phyloP scores from a whole-genome alignment of 176 grass and related monocot genomes.

The Elaeis guineensis region DNA sequence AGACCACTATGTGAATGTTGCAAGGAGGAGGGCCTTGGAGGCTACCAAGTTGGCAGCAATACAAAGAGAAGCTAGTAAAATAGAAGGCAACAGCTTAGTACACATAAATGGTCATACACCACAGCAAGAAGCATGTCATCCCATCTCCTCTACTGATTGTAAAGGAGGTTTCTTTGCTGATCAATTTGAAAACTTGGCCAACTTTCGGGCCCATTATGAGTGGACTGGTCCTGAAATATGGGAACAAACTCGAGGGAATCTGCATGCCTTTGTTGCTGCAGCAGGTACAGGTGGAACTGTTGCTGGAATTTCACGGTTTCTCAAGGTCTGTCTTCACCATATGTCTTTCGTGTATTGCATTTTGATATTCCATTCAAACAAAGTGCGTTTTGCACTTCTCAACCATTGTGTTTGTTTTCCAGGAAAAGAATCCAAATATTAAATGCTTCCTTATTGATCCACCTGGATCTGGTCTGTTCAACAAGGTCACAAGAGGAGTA shows the following conservation, averaged over 20 bases:
- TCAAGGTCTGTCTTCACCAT: constrained; percentile 53
- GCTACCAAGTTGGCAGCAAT: constrained; percentile 33
- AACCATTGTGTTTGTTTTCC: constrained; percentile 3
- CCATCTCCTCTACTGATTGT: constrained; percentile 24
- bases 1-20: constrained; percentile 93
- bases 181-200: constrained; percentile 95
- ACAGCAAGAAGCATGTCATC: constrained; percentile 2
- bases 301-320: constrained; percentile 81
- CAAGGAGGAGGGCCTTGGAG: constrained; percentile 79
- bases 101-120: constrained; percentile 20
- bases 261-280: constrained; percentile 81
- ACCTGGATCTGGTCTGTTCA: constrained; percentile 85
- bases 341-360: constrained; percentile 12
- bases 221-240: constrained; percentile 98
- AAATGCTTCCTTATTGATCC: constrained; percentile 95
- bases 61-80: constrained; percentile 12
- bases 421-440: constrained; percentile 72
- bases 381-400: constrained; percentile 11
- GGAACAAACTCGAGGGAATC: constrained; percentile 56
- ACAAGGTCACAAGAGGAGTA: constrained; percentile 89
- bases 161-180: constrained; percentile 89
- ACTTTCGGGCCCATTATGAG: constrained; percentile 80
- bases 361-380: constrained; percentile 14
- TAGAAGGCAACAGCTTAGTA: constrained; percentile 16
- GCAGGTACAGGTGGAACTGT: constrained; percentile 88